A percentile compares a stretch with the other conserved stretches of the same genome.
Evolutionary conservation across 2,329 filamentous ascomycete genomes (phyloP).

Genomic region (Botrytis pseudocinerea): DNA sequence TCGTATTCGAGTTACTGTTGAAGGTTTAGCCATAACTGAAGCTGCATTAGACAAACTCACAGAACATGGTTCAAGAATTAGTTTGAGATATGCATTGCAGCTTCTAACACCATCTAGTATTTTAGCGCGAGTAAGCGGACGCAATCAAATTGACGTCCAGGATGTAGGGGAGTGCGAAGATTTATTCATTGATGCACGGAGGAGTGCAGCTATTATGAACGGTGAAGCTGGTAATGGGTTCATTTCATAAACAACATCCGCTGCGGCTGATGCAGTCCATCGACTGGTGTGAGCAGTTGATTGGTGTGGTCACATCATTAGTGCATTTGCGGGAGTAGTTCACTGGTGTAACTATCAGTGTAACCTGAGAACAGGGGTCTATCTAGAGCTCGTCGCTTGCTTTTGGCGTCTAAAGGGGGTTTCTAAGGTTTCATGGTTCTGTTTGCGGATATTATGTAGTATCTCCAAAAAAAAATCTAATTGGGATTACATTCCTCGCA

Average conservation of each 20-base stretch:
- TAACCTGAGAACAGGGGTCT: slow-evolving; percentile 20
- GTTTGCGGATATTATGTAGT: slow-evolving; percentile 26
- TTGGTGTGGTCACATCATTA: background rate
- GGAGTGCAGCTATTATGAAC: slow-evolving; percentile 70
- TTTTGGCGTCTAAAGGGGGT: slow-evolving; percentile 25
- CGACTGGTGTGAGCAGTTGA: slow-evolving; percentile 4
- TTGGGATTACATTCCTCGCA: slow-evolving; percentile 19
- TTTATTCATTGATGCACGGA: slow-evolving; percentile 78
- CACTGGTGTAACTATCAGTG: background rate
- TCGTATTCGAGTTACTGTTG: slow-evolving; percentile 76
- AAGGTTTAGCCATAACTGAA: slow-evolving; percentile 76
- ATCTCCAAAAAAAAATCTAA: slow-evolving; percentile 14
- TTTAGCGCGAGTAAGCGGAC: slow-evolving; percentile 80
- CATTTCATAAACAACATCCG: slow-evolving; percentile 38
- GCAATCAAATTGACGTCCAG: slow-evolving; percentile 71
- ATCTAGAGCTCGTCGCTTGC: slow-evolving; percentile 25
- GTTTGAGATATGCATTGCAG: slow-evolving; percentile 89
- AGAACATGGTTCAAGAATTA: slow-evolving; percentile 83
- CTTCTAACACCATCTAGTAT: slow-evolving; percentile 70
- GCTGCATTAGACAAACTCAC: slow-evolving; percentile 84
- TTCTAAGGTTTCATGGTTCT: slow-evolving; percentile 11
- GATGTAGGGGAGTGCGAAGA: slow-evolving; percentile 82
- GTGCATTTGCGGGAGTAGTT: background rate
- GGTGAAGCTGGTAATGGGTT: slow-evolving; percentile 64
- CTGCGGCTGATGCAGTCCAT: slow-evolving; percentile 18